Evolutionary conservation across 2,329 filamentous ascomycete species (phyloP).

Genomic region (Madurella mycetomatis): DNA sequence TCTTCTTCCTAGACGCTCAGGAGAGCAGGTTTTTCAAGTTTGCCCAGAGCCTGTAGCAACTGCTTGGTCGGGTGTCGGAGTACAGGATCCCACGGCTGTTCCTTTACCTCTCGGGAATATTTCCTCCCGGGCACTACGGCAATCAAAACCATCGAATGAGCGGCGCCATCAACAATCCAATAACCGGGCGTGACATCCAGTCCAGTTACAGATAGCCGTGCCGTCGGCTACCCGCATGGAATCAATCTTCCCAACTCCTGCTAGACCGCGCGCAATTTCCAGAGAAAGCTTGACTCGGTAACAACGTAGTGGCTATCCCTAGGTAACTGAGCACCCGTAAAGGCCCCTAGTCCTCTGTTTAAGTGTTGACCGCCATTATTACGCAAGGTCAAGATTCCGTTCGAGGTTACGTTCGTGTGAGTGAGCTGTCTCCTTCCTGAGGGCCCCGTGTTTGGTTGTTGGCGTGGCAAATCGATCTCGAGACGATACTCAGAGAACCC

Average conservation of each 20-base stretch:
- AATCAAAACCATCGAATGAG: too few relatives aligned
- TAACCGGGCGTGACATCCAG: slow-evolving; percentile 13
- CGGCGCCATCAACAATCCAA: slow-evolving; percentile 2
- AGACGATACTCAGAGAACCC: too few relatives aligned
- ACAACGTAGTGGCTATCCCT: not conserved
- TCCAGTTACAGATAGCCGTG: slow-evolving; percentile 22
- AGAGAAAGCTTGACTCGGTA: slow-evolving; percentile 15
- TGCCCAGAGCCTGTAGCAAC: too few relatives aligned
- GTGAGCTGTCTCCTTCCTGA: not conserved
- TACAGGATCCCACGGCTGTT: too few relatives aligned
- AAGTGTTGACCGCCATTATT: slow-evolving; percentile 13
- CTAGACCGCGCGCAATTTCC: slow-evolving; percentile 4
- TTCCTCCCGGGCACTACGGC: too few relatives aligned
- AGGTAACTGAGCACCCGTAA: not conserved
- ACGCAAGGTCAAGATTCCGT: not conserved
- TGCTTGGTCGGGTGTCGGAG: too few relatives aligned
- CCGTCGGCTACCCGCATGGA: slow-evolving; percentile 19
- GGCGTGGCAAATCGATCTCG: too few relatives aligned
- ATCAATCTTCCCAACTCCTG: not conserved
- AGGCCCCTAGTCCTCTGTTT: slow-evolving; percentile 7
- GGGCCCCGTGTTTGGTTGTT: too few relatives aligned
- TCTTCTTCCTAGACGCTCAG: too few relatives aligned
- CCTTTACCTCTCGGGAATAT: too few relatives aligned
- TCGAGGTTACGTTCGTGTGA: slow-evolving; percentile 8
- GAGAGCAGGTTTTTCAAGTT: too few relatives aligned